phyloP scores from a whole-genome alignment of 306 rosid species.

The Casuarina equisetifolia region DNA sequence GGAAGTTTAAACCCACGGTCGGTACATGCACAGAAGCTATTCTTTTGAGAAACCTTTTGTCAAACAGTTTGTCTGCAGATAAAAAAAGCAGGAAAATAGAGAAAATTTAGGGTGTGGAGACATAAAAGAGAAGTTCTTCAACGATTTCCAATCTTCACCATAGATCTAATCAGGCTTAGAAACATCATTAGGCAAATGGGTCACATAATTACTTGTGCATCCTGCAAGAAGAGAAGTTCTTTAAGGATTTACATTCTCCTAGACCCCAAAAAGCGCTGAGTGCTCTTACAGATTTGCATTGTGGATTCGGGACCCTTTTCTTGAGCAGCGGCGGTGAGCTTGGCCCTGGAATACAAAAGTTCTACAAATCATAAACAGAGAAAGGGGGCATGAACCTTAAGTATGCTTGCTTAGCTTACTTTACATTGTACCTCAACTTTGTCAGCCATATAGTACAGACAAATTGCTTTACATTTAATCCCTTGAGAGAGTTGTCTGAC shows the following conservation, averaged over 20 bases:
- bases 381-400: conserved; percentile 10
- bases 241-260: background rate
- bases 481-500: background rate
- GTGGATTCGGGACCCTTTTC: conserved; percentile 34
- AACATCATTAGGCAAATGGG: background rate
- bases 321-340: conserved; percentile 23
- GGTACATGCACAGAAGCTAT: conserved; percentile 7
- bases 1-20: background rate
- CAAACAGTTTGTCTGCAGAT: background rate
- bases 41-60: conserved; percentile 8
- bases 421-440: background rate
- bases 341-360: conserved; percentile 5
- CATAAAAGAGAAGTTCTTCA: too few species aligned
- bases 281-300: background rate
- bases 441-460: background rate
- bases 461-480: background rate
- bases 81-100: background rate
- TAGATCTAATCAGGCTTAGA: too few species aligned
- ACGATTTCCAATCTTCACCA: too few species aligned
- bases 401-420: conserved; percentile 7
- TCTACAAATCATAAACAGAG: background rate
- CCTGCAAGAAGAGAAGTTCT: background rate
- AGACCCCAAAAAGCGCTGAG: background rate
- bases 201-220: background rate
- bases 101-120: background rate